Percentiles rank a stretch among this genome's conserved stretches.
These are phyloP conservation scores for Pleomassaria siparia DNA, from an alignment of 2,329 filamentous ascomycete genomes.

Conservation along the genomic window DNA sequence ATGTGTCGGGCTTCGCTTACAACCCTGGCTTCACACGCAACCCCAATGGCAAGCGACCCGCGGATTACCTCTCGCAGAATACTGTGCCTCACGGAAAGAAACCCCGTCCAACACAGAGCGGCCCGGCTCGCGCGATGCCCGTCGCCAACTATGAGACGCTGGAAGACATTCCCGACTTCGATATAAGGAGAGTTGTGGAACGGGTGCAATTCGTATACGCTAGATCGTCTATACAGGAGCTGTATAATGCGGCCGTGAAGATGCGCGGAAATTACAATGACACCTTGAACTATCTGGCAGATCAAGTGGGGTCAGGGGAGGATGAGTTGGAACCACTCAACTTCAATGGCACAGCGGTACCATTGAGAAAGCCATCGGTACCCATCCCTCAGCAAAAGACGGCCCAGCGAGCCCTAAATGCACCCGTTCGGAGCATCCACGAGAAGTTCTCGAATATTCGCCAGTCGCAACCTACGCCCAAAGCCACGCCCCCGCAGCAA, in stretches of 20 bases:
- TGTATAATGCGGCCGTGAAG: constrained; percentile 53
- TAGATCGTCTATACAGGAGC: constrained; percentile 48
- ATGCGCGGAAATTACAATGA: constrained; percentile 58
- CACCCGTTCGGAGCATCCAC: constrained; percentile 57
- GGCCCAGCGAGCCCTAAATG: constrained; percentile 59
- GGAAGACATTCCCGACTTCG: constrained; percentile 47
- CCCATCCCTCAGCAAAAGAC: constrained; percentile 40
- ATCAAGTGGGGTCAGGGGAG: constrained; percentile 30
- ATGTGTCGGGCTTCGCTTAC: constrained; percentile 30
- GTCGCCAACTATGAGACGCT: constrained; percentile 30
- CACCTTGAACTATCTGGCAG: constrained; percentile 38
- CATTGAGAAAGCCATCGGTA: background rate
- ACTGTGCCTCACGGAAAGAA: constrained; percentile 27
- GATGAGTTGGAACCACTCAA: too few species aligned
- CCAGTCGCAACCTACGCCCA: constrained; percentile 19
- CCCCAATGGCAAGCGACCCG: constrained; percentile 27
- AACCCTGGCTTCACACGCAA: too few species aligned
- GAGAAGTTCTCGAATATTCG: constrained; percentile 52
- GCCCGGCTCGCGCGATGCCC: constrained; percentile 37
- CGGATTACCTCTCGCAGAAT: constrained; percentile 15
- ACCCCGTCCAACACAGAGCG: constrained; percentile 28
- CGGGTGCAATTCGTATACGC: constrained; percentile 55
- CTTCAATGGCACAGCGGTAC: constrained; percentile 24
- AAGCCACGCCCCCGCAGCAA: constrained; percentile 15
- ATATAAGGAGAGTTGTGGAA: constrained; percentile 53